Evolutionary conservation across 306 rosid species (phyloP), one percentile per base, ranked within the genome.

Genomic region (Prinsepia uniflora): DNA sequence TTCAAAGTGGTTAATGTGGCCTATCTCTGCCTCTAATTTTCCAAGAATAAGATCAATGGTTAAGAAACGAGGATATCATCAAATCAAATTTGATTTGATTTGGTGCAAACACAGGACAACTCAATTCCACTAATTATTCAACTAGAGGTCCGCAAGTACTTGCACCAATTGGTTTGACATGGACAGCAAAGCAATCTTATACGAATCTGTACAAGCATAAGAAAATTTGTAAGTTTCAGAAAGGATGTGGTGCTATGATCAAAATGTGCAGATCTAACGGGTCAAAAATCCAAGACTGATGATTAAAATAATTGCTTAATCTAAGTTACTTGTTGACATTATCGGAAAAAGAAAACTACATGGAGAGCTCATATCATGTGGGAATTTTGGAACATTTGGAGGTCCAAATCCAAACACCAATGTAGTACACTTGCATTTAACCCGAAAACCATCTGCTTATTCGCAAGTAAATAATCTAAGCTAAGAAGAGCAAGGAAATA

Each of bases 1-100:
- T 63, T 63, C 50, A 42, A 63, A 63, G 68, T 63, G 39, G 22
- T 42, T 18, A 9, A 63, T 8, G 68, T 41, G 30, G 65, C 18
- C 43, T 61, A 39, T 61, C 24, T 0, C 65, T 61, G 40, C 36
- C 36, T 30, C 2, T 2, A 30, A 1, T 30, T 30, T 30, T 30
- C 36, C 36, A 30, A 30, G 4, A 30, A 30, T 30, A 50, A 50
- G 5, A 63, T 9, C n/a, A 18, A 19, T 0, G 5, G 24, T 10
- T 63, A 18, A 18, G 34, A 43, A n/a, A 14, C 10, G 46, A 63
- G 36, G n/a, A 42, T 63, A 63, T 18, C 50, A 50, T 50, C 55
- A 50, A 24, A 24, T n/a, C 36, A 13, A n/a, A 63, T n/a, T 41
- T 63, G 68, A 9, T n/a, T 63, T 63, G n/a, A 9, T n/a, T 63